These are phyloP conservation scores for Cyclotella kingstonii DNA, from an alignment of 108 stramenopile species.

Conservation along the genomic window DNA sequence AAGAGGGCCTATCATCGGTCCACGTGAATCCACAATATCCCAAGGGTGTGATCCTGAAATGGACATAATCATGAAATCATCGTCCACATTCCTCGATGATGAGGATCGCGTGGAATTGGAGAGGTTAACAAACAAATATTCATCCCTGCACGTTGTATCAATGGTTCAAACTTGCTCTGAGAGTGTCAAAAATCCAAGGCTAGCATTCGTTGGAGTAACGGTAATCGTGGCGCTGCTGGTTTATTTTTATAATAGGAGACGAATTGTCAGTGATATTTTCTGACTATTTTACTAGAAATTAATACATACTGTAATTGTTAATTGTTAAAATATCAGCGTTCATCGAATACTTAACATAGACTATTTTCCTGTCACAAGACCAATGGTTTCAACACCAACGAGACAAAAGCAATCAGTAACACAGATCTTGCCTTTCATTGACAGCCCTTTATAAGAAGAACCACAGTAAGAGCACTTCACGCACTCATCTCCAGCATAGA, in stretches of 20 bases:
- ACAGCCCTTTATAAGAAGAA: constrained; percentile 69
- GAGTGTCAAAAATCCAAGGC: constrained; percentile 19
- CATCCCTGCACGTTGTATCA: constrained; percentile 3
- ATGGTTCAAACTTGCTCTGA: constrained; percentile 10
- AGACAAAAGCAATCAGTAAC: constrained; percentile 82
- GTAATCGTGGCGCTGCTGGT: constrained; percentile 28
- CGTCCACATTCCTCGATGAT: constrained; percentile 28
- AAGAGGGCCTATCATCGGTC: constrained; percentile 29
- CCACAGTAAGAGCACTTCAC: constrained; percentile 89
- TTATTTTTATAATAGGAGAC: constrained; percentile 25
- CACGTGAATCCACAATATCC: constrained; percentile 6
- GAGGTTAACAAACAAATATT: constrained; percentile 18
- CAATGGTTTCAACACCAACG: constrained; percentile 93
- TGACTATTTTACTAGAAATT: background rate
- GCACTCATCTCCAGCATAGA: constrained; percentile 72
- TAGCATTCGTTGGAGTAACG: constrained; percentile 25
- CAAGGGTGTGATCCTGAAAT: constrained; percentile 13
- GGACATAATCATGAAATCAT: constrained; percentile 28
- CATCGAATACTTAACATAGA: background rate
- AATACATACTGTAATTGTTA: background rate
- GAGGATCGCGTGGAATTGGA: constrained; percentile 32
- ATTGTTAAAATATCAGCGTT: background rate
- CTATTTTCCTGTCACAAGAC: constrained; percentile 87
- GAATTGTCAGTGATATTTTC: constrained; percentile 33
- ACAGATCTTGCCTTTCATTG: constrained; percentile 76